These are phyloP conservation scores for Combretum micranthum DNA, from an alignment of 345 rosid species.

Conservation along the genomic window DNA sequence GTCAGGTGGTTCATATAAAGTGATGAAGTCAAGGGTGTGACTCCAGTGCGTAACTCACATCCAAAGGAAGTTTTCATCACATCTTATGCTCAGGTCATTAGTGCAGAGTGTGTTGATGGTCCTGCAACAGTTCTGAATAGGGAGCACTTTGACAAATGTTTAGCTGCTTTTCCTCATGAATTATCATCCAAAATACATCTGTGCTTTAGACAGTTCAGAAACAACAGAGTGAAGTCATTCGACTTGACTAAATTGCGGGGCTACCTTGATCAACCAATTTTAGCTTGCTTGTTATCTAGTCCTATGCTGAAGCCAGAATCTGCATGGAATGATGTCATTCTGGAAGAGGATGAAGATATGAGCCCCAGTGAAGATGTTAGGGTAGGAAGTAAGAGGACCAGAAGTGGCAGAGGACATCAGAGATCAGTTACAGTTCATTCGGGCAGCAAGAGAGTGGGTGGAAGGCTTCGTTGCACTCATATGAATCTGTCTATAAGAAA, in stretches of 20 bases:
- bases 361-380: constrained; percentile 43
- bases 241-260: constrained; percentile 83
- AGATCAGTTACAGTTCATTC: constrained; percentile 28
- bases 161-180: constrained; percentile 53
- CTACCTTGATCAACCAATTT: constrained; percentile 69
- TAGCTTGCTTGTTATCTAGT: constrained; percentile 55
- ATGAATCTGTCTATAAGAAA: constrained; percentile 35
- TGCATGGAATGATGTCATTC: constrained; percentile 29
- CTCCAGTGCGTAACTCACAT: constrained; percentile 36
- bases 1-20: constrained; percentile 94
- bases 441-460: constrained; percentile 19
- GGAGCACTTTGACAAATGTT: constrained; percentile 68
- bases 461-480: constrained; percentile 16
- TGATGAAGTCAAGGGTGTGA: constrained; percentile 75
- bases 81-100: constrained; percentile 83
- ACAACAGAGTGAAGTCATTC: constrained; percentile 71
- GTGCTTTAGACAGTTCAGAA: constrained; percentile 82
- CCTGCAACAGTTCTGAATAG: constrained; percentile 75
- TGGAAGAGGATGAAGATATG: constrained; percentile 51
- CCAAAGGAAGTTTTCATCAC: constrained; percentile 96
- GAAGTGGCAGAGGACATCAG: constrained; percentile 34
- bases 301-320: constrained; percentile 33
- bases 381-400: constrained; percentile 59
- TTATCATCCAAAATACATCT: constrained; percentile 53
- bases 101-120: constrained; percentile 95